Conservation (phyloP, 1,284 basidiomycete species). For the Trichosporon coremiiforme region DNA sequence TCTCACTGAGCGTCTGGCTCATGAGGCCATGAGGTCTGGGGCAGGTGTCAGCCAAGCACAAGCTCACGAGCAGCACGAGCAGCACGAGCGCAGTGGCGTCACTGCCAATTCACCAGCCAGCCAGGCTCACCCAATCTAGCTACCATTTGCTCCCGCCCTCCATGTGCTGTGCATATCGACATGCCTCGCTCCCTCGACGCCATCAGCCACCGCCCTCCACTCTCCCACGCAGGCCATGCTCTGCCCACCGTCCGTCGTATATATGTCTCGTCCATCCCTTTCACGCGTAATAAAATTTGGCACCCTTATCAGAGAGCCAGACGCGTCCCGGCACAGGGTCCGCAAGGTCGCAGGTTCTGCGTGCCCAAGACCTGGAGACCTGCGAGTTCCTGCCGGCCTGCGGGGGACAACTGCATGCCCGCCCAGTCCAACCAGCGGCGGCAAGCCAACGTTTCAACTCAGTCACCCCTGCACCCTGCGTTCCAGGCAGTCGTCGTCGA, state of each 20-base stretch:
- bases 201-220: not conserved
- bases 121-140: not conserved
- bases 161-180: not conserved
- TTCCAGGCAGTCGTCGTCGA: too few species aligned
- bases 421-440: too few species aligned
- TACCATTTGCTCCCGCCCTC: not conserved
- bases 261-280: too few species aligned
- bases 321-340: constrained; percentile 1
- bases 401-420: too few species aligned
- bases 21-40: not conserved
- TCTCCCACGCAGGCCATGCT: not conserved
- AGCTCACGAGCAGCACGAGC: not conserved
- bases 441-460: too few species aligned
- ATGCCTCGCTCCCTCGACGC: not conserved
- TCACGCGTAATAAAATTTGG: not conserved
- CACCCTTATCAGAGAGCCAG: not conserved
- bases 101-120: not conserved
- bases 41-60: not conserved
- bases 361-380: too few species aligned
- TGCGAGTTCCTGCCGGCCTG: too few species aligned
- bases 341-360: not conserved
- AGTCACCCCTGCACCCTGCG: too few species aligned
- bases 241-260: not conserved
- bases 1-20: too few species aligned
- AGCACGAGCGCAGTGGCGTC: not conserved